Evolutionary conservation across 495 filamentous ascomycete species (phyloP).

Genomic region (Daldinia caldariorum): DNA sequence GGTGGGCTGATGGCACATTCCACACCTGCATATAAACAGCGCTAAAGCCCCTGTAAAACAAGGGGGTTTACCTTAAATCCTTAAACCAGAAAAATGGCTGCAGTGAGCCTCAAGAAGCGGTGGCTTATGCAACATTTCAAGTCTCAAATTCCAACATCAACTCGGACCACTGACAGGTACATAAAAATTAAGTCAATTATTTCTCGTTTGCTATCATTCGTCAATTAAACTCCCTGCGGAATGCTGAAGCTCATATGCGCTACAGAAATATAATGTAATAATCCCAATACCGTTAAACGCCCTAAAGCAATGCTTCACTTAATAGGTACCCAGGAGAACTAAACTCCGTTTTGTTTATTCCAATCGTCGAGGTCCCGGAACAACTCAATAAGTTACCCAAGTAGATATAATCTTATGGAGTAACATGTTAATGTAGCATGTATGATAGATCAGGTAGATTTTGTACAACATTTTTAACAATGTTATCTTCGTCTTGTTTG

Average conservation of each 20-base stretch:
- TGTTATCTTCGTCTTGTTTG: constrained; percentile 46
- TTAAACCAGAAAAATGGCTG: constrained; percentile 28
- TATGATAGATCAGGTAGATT: constrained; percentile 63
- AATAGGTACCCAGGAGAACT: constrained; percentile 22
- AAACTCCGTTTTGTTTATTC: constrained; percentile 34
- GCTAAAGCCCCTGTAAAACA: constrained; percentile 39
- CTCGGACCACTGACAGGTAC: constrained; percentile 4
- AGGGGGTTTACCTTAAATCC: constrained; percentile 19
- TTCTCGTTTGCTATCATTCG: constrained; percentile 20
- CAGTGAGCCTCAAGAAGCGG: constrained; percentile 39
- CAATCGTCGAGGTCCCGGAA: constrained; percentile 18
- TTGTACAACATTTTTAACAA: constrained; percentile 52
- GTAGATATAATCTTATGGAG: constrained; percentile 12
- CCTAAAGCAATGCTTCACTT: constrained; percentile 28
- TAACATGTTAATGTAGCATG: constrained; percentile 55
- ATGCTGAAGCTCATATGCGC: constrained; percentile 22
- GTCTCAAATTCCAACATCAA: constrained; percentile 29
- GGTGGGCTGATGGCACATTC: constrained; percentile 34
- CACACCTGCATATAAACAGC: constrained; percentile 1
- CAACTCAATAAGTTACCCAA: constrained; percentile 8
- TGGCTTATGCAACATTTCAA: constrained; percentile 42
- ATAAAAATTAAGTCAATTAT: constrained; percentile 1
- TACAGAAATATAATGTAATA: constrained; percentile 19
- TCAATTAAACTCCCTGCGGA: constrained; percentile 12
- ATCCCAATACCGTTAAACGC: constrained; percentile 26